phyloP scores from a whole-genome alignment of 129 eudicot genomes.

The Escallonia rubra region DNA sequence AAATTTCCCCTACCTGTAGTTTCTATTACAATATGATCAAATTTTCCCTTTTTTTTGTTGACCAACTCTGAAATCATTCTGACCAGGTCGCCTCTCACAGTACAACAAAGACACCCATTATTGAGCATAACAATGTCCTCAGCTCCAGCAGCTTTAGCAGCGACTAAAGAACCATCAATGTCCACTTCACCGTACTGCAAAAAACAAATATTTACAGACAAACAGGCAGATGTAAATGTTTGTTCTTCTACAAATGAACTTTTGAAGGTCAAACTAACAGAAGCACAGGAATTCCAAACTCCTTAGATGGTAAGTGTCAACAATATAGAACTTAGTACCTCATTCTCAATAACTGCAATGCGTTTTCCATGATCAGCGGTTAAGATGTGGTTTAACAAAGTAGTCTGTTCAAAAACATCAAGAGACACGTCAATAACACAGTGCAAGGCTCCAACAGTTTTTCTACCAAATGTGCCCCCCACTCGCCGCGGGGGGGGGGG shows the following conservation, averaged over 20 bases:
- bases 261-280: background rate
- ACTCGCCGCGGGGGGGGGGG: too few relatives aligned
- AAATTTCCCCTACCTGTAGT: conserved; percentile 64
- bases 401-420: conserved; percentile 56
- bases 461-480: too few relatives aligned
- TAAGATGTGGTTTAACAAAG: conserved; percentile 85
- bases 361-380: conserved; percentile 97
- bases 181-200: conserved; percentile 96
- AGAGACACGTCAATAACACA: background rate
- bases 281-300: background rate
- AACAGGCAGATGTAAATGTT: too few relatives aligned
- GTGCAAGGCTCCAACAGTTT: too few relatives aligned
- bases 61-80: conserved; percentile 94
- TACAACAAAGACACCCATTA: conserved; percentile 94
- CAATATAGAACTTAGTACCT: conserved; percentile 35
- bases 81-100: conserved; percentile 98
- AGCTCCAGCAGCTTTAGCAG: conserved; percentile 85
- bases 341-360: conserved; percentile 98
- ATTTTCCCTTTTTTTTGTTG: conserved; percentile 77
- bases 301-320: too few relatives aligned
- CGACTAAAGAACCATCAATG: conserved; percentile 97
- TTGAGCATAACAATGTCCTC: conserved; percentile 97
- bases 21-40: conserved; percentile 93
- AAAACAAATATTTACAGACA: background rate
- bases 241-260: background rate